phyloP scores from a whole-genome alignment of 257 asterid genomes.

The Craterostigma plantagineum region DNA sequence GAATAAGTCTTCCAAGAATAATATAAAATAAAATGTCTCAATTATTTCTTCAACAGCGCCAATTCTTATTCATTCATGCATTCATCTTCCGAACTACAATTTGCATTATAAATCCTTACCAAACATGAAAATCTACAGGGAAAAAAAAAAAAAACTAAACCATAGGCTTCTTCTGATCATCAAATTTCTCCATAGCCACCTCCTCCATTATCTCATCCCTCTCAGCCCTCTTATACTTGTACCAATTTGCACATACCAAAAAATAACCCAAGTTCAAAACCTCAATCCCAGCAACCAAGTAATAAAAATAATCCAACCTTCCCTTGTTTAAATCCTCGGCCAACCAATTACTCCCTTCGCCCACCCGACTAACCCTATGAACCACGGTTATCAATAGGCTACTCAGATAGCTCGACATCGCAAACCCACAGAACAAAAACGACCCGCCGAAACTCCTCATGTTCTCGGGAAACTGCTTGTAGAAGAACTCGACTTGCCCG shows the following conservation, averaged over 20 bases:
- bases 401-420: conserved; percentile 24
- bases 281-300: conserved; percentile 28
- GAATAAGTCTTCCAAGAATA: no score
- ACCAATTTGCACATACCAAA: conserved; percentile 46
- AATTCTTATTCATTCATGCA: no score
- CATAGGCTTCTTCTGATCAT: no score
- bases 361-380: conserved; percentile 23
- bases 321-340: conserved; percentile 72
- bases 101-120: no score
- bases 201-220: no score
- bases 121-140: no score
- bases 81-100: no score
- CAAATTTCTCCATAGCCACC: no score
- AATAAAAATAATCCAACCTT: conserved; percentile 50
- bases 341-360: conserved; percentile 40
- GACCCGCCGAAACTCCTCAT: conserved; percentile 65
- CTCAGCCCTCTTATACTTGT: conserved; percentile 40
- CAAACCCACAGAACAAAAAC: conserved; percentile 30
- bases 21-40: no score
- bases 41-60: no score
- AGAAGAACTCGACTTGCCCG: conserved; percentile 44
- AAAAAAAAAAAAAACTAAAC: no score
- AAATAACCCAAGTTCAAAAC: conserved; percentile 30
- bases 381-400: conserved; percentile 28
- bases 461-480: conserved; percentile 64